Evolutionary conservation across 1,284 basidiomycete genomes (phyloP), one percentile per base, ranked within the genome.

Genomic region (Fomitopsis palustris): DNA sequence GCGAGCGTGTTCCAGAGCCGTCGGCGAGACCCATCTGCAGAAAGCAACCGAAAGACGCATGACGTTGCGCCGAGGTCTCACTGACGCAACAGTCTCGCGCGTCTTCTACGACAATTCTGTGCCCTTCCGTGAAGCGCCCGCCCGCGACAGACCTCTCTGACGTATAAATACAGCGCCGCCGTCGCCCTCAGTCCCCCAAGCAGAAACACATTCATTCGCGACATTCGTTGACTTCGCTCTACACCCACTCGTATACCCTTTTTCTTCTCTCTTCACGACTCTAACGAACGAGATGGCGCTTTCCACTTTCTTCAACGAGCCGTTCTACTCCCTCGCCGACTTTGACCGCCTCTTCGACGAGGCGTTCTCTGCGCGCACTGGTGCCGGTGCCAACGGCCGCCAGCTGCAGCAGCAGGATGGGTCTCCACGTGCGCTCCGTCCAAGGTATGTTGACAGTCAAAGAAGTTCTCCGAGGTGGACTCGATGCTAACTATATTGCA

Each of bases 291-390:
- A 49, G 10, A 69, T 70, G 68, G 67, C 69, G 47, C 68, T 68
- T 38, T 63, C 67, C 27, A 61, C 53, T 63, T 77, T 70, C 67
- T 64, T 75, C 69, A 78, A 80, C 71, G 79, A 83, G 55, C 80
- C 82, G 23, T 76, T 79, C 73, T 77, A 76, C 65, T 62, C 65
- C 55, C 61, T 71, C 55, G 63, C 67, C 52, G 78, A 81, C 62
- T 77, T 82, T 49, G 79, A 81, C 38, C 78, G 77, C 62, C 70
- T 83, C 66, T 74, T 84, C 54, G 79, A 83, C 63, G 77, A 82
- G 33, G 74, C 77, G 2, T 71, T 81, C 59, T 69, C 65, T 27
- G 59, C 76, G 55, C 67, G 61, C 61, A 69, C 63, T 21, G 53
- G 33, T n/a, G n/a, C n/a, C 25, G 43, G 33, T 49, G 23, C 12